Evolutionary conservation across 345 rosid genomes (phyloP), one percentile per base, ranked within the genome.

Genomic region (Ricinus communis): DNA sequence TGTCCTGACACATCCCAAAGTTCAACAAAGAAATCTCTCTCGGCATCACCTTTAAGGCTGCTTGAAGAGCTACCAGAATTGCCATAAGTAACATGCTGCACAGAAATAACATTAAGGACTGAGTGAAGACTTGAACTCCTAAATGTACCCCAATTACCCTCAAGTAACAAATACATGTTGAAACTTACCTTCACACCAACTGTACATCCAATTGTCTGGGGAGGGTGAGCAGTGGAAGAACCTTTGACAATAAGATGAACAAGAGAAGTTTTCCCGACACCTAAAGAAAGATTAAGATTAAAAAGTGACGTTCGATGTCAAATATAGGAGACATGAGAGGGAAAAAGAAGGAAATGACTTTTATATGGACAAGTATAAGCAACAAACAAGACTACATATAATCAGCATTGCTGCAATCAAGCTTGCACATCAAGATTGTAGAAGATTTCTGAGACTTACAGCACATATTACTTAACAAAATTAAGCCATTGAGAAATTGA

Each of bases 1-100:
- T 96, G 99, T 24, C 99, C 98, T 33, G 98, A 96, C 62, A 96
- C 88, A 79, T 96, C 99, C 99, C 99, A 96, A 7, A 96, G 96
- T 82, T 96, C 99, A 61, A 93, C 83, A 80, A 96, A 96, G 86
- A 96, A 93, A 72, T 96, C 99, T 86, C 99, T 86, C 78, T 91
- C 97, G 27, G 88, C 56, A 74, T 96, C 98, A 71, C 97, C 96
- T 81, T 85, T 91, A 71, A 88, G 74, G 84, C 93, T 96, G 79
- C 81, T 91, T 30, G 99, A 96, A 53, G 99, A 93, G 83, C 99
- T 93, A 81, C 90, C 79, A 66, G 95, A 76, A 76, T 82, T 89
- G 75, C 96, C 91, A 76, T 87, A 91, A 33, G 88, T 82, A 52
- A 80, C 80, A 63, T 93, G 96, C 99, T 96, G 86, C 28, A 38